Conservation (phyloP, 2,329 filamentous ascomycete genomes). For the Fusarium nelsonii region DNA sequence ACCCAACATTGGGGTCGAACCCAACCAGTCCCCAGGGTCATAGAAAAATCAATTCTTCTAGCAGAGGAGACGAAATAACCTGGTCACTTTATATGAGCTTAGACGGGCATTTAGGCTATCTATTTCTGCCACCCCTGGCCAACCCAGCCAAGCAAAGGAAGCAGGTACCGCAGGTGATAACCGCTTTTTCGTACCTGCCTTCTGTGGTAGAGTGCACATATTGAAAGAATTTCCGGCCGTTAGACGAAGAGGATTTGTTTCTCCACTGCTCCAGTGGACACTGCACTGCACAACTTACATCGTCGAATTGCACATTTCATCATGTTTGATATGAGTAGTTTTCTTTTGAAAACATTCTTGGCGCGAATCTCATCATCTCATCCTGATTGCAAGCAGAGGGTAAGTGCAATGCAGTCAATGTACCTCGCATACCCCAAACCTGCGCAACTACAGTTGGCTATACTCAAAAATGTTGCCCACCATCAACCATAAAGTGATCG, state of each 20-base stretch:
- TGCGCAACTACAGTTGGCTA: not conserved
- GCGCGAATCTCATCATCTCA: not conserved
- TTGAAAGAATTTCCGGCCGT: conserved; percentile 2
- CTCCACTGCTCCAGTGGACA: conserved; percentile 14
- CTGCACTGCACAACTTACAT: not conserved
- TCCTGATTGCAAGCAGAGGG: not conserved
- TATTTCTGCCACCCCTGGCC: no score
- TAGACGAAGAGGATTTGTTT: not conserved
- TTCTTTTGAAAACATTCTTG: not conserved
- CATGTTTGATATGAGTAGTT: conserved; percentile 3
- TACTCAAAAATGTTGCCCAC: not conserved
- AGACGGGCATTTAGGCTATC: no score
- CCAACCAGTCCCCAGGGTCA: not conserved
- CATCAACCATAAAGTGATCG: conserved; percentile 23
- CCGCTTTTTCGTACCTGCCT: conserved; percentile 31
- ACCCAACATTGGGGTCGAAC: conserved; percentile 3
- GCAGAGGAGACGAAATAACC: no score
- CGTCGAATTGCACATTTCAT: not conserved
- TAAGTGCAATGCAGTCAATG: not conserved
- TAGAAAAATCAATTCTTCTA: no score
- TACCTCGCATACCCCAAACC: not conserved
- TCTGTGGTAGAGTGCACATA: conserved; percentile 16
- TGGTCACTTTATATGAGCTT: no score
- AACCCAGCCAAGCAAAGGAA: not conserved
- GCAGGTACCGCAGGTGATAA: not conserved